These are phyloP conservation scores for Lepraria neglecta DNA, from an alignment of 495 filamentous ascomycete species.

Conservation along the genomic window DNA sequence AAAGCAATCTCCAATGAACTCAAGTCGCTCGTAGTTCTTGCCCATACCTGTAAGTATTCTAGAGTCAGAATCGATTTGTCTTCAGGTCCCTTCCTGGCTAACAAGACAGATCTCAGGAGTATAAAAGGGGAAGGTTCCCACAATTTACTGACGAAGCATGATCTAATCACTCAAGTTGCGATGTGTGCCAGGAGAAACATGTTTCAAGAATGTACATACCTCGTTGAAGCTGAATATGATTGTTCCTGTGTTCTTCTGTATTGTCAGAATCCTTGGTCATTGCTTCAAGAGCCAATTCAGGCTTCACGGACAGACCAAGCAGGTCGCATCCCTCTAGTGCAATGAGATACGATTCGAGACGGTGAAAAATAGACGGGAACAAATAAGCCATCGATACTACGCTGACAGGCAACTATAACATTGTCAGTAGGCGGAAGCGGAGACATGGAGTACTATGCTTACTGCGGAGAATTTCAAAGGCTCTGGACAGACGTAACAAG, in stretches of 20 bases:
- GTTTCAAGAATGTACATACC: slow-evolving; percentile 36
- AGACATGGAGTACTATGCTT: slow-evolving; percentile 32
- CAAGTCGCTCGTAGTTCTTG: slow-evolving; percentile 90
- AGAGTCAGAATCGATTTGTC: too few relatives aligned
- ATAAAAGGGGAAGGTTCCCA: too few relatives aligned
- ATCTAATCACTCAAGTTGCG: too few relatives aligned
- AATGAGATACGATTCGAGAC: slow-evolving; percentile 76
- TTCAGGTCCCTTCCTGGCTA: too few relatives aligned
- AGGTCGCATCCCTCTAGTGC: slow-evolving; percentile 63
- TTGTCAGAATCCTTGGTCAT: slow-evolving; percentile 95
- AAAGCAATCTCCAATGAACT: slow-evolving; percentile 90
- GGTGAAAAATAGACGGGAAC: slow-evolving; percentile 77
- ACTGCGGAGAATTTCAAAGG: slow-evolving; percentile 69
- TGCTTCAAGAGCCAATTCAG: slow-evolving; percentile 75
- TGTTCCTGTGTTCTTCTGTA: slow-evolving; percentile 64
- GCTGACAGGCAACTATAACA: slow-evolving; percentile 54
- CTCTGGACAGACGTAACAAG: slow-evolving; percentile 50
- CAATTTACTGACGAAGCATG: too few relatives aligned
- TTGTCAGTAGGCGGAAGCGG: slow-evolving; percentile 22
- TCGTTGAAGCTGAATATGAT: slow-evolving; percentile 67
- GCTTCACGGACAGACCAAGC: slow-evolving; percentile 52
- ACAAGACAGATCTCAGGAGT: too few relatives aligned
- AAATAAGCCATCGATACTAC: slow-evolving; percentile 60
- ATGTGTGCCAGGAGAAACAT: too few relatives aligned
- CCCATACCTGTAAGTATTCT: slow-evolving; percentile 54